Evolutionary conservation across 83 land plant genomes (phyloP).

Genomic region (Picea engelmannii): DNA sequence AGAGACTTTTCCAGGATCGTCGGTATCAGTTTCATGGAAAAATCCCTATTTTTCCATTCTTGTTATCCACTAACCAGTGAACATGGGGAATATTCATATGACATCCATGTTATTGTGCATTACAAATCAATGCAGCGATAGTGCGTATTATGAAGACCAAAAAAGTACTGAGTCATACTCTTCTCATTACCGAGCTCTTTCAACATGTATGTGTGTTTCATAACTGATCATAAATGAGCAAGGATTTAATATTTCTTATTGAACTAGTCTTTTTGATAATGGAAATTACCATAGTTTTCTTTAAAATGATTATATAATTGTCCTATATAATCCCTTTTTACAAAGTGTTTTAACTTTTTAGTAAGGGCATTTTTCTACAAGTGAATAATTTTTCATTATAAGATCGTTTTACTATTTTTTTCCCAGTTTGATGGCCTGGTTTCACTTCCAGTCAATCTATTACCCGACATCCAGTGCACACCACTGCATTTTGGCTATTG

Average conservation of each 20-base stretch:
- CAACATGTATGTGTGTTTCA: too few relatives aligned
- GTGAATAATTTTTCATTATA: not conserved
- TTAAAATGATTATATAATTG: too few relatives aligned
- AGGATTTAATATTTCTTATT: constrained; percentile 67
- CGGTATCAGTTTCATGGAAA: constrained; percentile 82
- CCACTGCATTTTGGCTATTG: not conserved
- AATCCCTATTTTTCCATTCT: not conserved
- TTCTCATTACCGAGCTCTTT: constrained; percentile 22
- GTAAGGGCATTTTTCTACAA: not conserved
- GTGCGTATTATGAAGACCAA: too few relatives aligned
- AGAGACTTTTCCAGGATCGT: constrained; percentile 99
- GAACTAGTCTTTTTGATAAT: not conserved
- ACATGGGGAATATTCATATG: not conserved
- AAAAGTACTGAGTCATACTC: too few relatives aligned
- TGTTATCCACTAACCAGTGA: not conserved
- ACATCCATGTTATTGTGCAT: not conserved
- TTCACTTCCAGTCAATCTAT: too few relatives aligned
- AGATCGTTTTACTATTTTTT: not conserved
- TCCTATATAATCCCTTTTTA: too few relatives aligned
- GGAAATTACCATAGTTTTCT: too few relatives aligned
- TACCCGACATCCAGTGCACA: not conserved
- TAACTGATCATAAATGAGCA: constrained; percentile 68
- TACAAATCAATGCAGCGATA: constrained; percentile 88
- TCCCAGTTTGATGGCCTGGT: too few relatives aligned
- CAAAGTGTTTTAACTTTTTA: not conserved